Conservation (phyloP, 805 yeast genomes). For the Candida maris region DNA sequence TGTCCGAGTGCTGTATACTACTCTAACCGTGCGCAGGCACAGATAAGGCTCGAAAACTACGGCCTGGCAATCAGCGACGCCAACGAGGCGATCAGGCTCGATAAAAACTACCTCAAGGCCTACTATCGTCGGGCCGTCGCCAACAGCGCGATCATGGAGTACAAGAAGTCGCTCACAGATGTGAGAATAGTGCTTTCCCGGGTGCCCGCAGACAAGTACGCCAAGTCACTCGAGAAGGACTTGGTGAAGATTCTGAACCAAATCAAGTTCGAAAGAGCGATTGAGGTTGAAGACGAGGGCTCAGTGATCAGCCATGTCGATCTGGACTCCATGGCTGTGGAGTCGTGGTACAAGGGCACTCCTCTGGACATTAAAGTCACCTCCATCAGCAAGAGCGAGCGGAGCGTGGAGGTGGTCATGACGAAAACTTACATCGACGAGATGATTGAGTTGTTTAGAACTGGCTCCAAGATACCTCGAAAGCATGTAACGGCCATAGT, state of each 20-base stretch:
- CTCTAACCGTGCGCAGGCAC: slow-evolving; percentile 88
- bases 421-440: slow-evolving; percentile 54
- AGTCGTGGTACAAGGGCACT: slow-evolving; percentile 60
- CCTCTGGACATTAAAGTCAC: slow-evolving; percentile 38
- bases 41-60: slow-evolving; percentile 79
- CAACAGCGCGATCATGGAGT: slow-evolving; percentile 67
- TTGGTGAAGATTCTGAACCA: slow-evolving; percentile 64
- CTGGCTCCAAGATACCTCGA: slow-evolving; percentile 73
- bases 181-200: slow-evolving; percentile 57
- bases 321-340: slow-evolving; percentile 46
- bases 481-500: slow-evolving; percentile 80
- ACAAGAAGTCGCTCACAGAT: slow-evolving; percentile 69
- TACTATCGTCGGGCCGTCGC: slow-evolving; percentile 88
- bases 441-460: slow-evolving; percentile 68
- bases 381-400: slow-evolving; percentile 27
- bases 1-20: slow-evolving; percentile 63
- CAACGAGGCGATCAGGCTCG: slow-evolving; percentile 61
- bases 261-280: slow-evolving; percentile 82
- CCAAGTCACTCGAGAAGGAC: slow-evolving; percentile 57
- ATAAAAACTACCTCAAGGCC: slow-evolving; percentile 68
- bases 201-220: slow-evolving; percentile 67
- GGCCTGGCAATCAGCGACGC: slow-evolving; percentile 85
- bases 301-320: slow-evolving; percentile 46
- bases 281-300: slow-evolving; percentile 61
- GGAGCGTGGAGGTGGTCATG: slow-evolving; percentile 38